Evolutionary conservation across 768 basidiomycete genomes (phyloP), one percentile per base, ranked within the genome.

Genomic region (Auriscalpium vulgare): DNA sequence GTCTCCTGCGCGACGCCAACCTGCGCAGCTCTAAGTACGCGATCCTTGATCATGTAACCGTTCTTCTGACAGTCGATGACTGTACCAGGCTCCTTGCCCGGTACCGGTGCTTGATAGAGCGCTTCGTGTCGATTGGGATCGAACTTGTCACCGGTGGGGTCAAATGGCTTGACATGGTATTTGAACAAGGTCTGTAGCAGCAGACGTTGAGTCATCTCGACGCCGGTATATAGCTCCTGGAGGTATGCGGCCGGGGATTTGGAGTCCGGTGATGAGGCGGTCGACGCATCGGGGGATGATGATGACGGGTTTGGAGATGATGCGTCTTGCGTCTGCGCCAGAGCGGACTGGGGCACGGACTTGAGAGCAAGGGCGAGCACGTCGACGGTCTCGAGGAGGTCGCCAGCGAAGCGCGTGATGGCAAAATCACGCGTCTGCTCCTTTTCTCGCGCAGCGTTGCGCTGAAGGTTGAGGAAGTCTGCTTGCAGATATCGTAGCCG

Each of bases 71-170:
- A 91, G 67, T 95, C 90, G 47, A 97, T 79, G 37, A 98, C 87
- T 2, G 88, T 87, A 13, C 95, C 95, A 1, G 92, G 84, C 68
- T 87, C 85, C 73, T 90, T 91, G 13, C 81, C 89, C n/a, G 91
- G 87, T 60, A 94, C 78, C 19, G 95, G 93, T 23, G 83, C 90
- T 73, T 95, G 92, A 73, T 91, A 98, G 29, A 97, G 77, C 10
- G 97, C 97, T 72, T 99, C 97, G 65, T 98, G 95, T 36, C 75
- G 73, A 71, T 97, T 97, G 14, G 97, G 95, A 71, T 99, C 94
- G 65, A 99, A 99, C 61, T 76, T 78, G 71, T 95, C 92, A 45
- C 95, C 95, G 0, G 82, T 86, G 13, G 95, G 91, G 68, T 97
- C 92, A 65, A 93, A 97, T 1, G 88, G 83, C 56, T 87, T 91